Base-by-base conservation (phyloP, 495 filamentous ascomycete genomes). In the Hyphodiscus hymeniophilus region DNA sequence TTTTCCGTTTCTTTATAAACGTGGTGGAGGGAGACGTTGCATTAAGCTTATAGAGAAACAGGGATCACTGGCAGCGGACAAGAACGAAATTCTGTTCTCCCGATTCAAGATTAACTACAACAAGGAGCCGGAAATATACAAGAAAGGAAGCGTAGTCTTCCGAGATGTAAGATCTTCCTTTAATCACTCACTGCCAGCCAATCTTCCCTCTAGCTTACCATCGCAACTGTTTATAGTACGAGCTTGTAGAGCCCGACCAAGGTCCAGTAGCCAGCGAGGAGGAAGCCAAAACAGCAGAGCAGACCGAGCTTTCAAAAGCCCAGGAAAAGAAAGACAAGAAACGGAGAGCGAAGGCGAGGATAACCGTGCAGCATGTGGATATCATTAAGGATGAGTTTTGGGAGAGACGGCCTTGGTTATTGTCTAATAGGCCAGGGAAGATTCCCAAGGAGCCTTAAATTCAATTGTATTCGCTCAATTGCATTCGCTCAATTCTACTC, bases 351-450 rank as follows among this genome's bases (percentile, higher is more conserved):
- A 94, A 89, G 60, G 87, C 89, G 18, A 68, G 74, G 43, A 80
- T 98, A 31, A 76, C 83, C 13, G 68, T 91, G 33, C 80, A 91
- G 47, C 89, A 96, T 66, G 67, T 88, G 45, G 92, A 98, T 65
- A 84, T 98, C 59, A 96, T 97, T 61, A 85, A 82, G 50, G 85
- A 96, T 67, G 84, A 85, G 6, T 97, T 98, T 63, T 98, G 91
- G 92, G 75, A 85, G 50, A 70, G 72, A 55, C 71, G 85, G 57
- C 88, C 89, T 7, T 95, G 90, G 87, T 76, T 98, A 48, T 63
- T 96, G 45, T 84, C 79, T 13, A 80, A 82, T 45, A 85, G 80
- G 57, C 78, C 84, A 18, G 81, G 82, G 10, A 84, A 77, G 58
- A 64, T 83, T 44, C 79, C 80, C 3, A 74, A 71, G 38, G 54